Evolutionary conservation across 2,329 filamentous ascomycete species (phyloP), one percentile per base, ranked within the genome.

Genomic region (Apiospora pterosperma): DNA sequence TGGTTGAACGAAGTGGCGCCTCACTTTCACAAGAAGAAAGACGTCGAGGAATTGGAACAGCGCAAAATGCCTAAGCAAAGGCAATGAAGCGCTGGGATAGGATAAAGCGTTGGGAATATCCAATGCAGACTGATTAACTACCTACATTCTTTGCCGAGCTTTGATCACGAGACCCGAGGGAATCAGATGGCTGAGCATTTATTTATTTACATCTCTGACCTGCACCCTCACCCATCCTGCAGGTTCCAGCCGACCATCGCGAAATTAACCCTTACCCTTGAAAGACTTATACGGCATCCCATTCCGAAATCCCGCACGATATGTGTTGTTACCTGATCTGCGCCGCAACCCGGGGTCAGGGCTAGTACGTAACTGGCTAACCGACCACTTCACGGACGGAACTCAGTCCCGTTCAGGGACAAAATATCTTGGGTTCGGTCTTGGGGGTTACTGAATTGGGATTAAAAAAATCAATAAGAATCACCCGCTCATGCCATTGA

Each of bases 21-120:
- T 67, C 96, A 98, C 80, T 97, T 93, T 74, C 92, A 97, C 76
- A 97, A 97, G 80, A 91, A 92, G 80, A 91, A 93, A 79, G 93
- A 97, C 74, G 77, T 97, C 44, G 95, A 97, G 73, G 89, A 85
- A 21, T 75, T 97, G 70, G 92, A 93, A 73, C 91, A 92, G 66
- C 92, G 87, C 80, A 97, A 92, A 78, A 84, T 90, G 79, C 86
- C 88, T 0, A 92, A 90, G 76, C 68, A 70, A 34, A 42, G 62
- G 38, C 42, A 38, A 23, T 66, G 58, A 60, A 41, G 21, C 19
- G 5, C 2, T 19, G 36, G 14, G 25, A 16, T 52, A 11, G 14
- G 25, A 16, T 52, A 11, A 19, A 55, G 48, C 10, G 44, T 52
- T 31, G 25, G 19, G 14, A 31, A 52, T n/a, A 19, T 31, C 12